Evolutionary conservation across 805 yeast genomes (phyloP), one percentile per base, ranked within the genome.

Genomic region (Metschnikowia anglica): DNA sequence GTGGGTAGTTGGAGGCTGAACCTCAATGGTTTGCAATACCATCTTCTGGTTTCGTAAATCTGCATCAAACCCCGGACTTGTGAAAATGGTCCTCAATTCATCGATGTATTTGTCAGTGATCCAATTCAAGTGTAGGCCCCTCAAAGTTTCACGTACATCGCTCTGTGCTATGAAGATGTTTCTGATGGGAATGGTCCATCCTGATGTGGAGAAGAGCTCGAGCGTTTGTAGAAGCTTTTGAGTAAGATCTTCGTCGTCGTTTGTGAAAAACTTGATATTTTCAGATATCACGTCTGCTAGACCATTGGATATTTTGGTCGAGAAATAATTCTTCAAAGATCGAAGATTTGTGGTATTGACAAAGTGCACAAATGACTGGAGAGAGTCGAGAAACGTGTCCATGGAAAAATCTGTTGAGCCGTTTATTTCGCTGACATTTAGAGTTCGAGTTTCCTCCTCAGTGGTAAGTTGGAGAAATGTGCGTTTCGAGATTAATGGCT

Each of bases 51-150:
- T 23, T 29, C 55, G 46, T 9, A 48, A 13, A 16, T 43, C 39
- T 4, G 30, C 7, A 5, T 37, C 43, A 23, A 49, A 49, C 7
- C 10, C 28, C 3, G 43, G 42, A 5, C 34, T 27, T 12, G 41
- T 47, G 40, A 60, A 62, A 3, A 52, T 40, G 3, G 39, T 31
- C 28, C 70, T 53, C 15, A 69, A 54, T 37, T 50, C 49, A 30
- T 63, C 58, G 27, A 70, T 61, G 46, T 59, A 67, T 31, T 59
- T 61, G 33, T 66, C 68, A 11, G 59, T 45, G 2, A 61, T 41
- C 67, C 70, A 68, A 35, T 67, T 58, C 26, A 47, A 31, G 43
- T 67, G 56, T 25, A 68, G 52, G 15, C 48, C 51, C 26, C 60
- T 51, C 37, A 69, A 51, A 17, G 60, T 54, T 5, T 56, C 61